Evolutionary conservation across 805 yeast species (phyloP).

Genomic region (Ogataea pini): DNA sequence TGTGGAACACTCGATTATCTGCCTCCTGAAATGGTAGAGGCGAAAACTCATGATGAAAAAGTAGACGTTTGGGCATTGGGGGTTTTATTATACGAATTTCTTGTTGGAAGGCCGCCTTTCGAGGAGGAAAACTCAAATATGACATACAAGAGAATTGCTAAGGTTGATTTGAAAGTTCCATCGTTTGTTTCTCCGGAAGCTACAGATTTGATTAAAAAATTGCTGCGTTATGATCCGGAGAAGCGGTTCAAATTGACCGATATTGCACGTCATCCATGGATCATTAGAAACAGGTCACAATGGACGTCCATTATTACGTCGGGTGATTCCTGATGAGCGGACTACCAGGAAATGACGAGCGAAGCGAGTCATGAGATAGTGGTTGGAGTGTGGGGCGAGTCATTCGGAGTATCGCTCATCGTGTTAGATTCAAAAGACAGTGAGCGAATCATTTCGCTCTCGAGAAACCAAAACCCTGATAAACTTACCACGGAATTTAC

Average conservation of each 20-base stretch:
- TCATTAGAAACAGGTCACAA: slow-evolving; percentile 55
- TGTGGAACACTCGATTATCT: slow-evolving; percentile 95
- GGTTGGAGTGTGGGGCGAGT: no score
- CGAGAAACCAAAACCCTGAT: no score
- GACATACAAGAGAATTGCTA: slow-evolving; percentile 78
- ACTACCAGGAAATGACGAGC: no score
- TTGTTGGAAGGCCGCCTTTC: slow-evolving; percentile 90
- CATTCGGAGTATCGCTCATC: no score
- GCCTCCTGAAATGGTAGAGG: slow-evolving; percentile 94
- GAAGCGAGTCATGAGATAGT: no score
- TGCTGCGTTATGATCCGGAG: slow-evolving; percentile 69
- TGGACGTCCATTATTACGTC: slow-evolving; percentile 47
- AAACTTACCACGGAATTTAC: no score
- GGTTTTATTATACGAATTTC: slow-evolving; percentile 76
- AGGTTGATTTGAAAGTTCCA: slow-evolving; percentile 77
- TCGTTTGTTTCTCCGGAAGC: slow-evolving; percentile 70
- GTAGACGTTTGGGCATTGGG: slow-evolving; percentile 97
- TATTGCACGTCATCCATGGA: slow-evolving; percentile 83
- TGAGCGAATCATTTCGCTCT: no score
- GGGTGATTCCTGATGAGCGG: no score
- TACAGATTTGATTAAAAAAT: slow-evolving; percentile 62
- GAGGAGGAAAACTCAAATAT: slow-evolving; percentile 77
- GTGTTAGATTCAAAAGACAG: no score
- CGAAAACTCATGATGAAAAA: slow-evolving; percentile 69
- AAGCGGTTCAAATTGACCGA: slow-evolving; percentile 62